Conservation (phyloP, 2,329 filamentous ascomycete species). For the Alternaria gansuensis region DNA sequence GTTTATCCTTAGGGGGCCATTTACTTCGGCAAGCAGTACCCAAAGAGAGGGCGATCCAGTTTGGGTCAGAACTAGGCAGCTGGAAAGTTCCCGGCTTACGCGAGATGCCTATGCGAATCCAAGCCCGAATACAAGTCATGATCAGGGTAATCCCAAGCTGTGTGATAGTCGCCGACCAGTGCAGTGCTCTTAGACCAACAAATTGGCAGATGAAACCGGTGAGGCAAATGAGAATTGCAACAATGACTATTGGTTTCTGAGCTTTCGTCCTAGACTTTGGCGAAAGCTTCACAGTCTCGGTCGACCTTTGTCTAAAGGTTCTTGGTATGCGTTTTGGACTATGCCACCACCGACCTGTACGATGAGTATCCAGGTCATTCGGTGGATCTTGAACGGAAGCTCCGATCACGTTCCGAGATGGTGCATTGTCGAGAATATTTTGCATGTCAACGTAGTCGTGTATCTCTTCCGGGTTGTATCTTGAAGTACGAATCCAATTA, state of each 20-base stretch:
- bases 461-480: not conserved
- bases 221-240: not conserved
- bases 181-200: constrained; percentile 20
- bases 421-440: no score
- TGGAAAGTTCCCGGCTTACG: not conserved
- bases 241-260: no score
- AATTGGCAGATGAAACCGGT: constrained; percentile 17
- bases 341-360: no score
- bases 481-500: not conserved
- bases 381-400: no score
- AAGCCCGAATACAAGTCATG: constrained; percentile 13
- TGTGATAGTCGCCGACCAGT: constrained; percentile 18
- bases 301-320: no score
- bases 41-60: not conserved
- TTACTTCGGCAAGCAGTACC: no score
- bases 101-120: constrained; percentile 5
- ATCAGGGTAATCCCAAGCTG: constrained; percentile 15
- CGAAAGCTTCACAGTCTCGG: no score
- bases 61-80: not conserved
- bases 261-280: no score
- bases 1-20: not conserved
- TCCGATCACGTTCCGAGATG: not conserved
- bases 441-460: no score
- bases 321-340: no score
- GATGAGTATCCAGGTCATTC: no score